Evolutionary conservation across 345 rosid species (phyloP).

Genomic region (Acer saccharum): DNA sequence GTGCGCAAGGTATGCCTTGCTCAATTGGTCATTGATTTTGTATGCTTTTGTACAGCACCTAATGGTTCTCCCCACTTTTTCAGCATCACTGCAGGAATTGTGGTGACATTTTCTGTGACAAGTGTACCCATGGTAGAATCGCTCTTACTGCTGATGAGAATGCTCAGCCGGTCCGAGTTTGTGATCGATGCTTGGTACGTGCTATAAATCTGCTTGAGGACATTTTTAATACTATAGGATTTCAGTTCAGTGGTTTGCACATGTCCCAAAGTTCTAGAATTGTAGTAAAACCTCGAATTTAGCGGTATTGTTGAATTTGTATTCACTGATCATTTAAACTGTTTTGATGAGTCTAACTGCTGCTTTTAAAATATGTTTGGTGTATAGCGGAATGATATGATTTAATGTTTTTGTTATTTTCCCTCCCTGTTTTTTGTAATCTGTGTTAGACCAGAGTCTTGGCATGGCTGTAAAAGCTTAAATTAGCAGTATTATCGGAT

Average conservation of each 20-base stretch:
- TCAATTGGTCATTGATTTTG: background rate
- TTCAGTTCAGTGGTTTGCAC: background rate
- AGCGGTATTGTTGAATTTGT: background rate
- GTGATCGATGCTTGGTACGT: slow-evolving; percentile 90
- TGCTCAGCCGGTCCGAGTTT: slow-evolving; percentile 94
- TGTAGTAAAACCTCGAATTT: background rate
- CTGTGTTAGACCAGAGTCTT: background rate
- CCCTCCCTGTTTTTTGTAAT: background rate
- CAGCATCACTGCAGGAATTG: slow-evolving; percentile 99
- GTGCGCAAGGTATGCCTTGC: slow-evolving; percentile 58
- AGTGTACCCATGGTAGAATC: slow-evolving; percentile 91
- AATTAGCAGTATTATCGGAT: background rate
- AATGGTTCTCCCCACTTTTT: slow-evolving; percentile 14
- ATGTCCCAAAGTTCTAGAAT: background rate
- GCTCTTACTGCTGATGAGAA: slow-evolving; percentile 95
- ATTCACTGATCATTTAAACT: background rate
- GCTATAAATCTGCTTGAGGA: slow-evolving; percentile 12
- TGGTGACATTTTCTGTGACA: slow-evolving; percentile 98
- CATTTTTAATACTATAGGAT: background rate
- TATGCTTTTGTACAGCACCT: slow-evolving; percentile 15
- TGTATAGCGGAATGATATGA: background rate
- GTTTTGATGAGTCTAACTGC: background rate
- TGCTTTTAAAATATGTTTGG: background rate
- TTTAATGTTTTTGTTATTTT: too few relatives aligned
- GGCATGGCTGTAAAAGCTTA: background rate